Evolutionary conservation across 495 filamentous ascomycete species (phyloP), one percentile per base, ranked within the genome.

Genomic region (Aspergillus panamensis): DNA sequence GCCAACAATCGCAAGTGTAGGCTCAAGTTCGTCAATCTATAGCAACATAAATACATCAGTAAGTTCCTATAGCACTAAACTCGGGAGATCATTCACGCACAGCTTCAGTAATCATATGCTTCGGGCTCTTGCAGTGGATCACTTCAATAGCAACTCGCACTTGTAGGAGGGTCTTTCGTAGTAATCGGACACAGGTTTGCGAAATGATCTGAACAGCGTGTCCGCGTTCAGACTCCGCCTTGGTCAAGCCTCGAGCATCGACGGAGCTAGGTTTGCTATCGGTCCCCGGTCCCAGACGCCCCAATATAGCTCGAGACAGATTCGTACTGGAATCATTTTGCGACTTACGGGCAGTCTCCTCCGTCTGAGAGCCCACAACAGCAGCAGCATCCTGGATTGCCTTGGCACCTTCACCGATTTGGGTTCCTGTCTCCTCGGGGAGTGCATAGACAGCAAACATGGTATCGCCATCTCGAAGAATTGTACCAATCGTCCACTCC

Each of bases 111-210:
- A 94, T 84, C 67, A 94, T 75, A 68, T 90, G 84, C 70, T 87
- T 91, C 7, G 93, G 91, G 62, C 88, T 96, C 80, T 96, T 97
- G 86, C 94, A 97, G 69, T 97, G 93, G 60, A 97, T 90, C 19
- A 97, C 93, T 70, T 98, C 94, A 33, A 98, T 87, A 25, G 94
- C 90, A 51, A 96, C 84, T 47, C 90, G 84, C 35, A 96, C 92
- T 67, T 97, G 93, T 40, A 98, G 77, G 53, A 88, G 79, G 6
- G 94, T 98, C 78, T 91, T 95, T 60, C 93, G 82, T 57, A 98
- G 77, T 44, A 97, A 73, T 62, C 87, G 89, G 32, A 92, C 83
- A 58, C 93, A 90, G 2, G 87, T 82, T 39, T 90, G 80, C 7
- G 88, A 89, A 44, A 98, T 88, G 45, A 85, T 82, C 42, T 88